Conservation (phyloP, 2,329 filamentous ascomycete genomes). For the Calonectria hongkongensis region DNA sequence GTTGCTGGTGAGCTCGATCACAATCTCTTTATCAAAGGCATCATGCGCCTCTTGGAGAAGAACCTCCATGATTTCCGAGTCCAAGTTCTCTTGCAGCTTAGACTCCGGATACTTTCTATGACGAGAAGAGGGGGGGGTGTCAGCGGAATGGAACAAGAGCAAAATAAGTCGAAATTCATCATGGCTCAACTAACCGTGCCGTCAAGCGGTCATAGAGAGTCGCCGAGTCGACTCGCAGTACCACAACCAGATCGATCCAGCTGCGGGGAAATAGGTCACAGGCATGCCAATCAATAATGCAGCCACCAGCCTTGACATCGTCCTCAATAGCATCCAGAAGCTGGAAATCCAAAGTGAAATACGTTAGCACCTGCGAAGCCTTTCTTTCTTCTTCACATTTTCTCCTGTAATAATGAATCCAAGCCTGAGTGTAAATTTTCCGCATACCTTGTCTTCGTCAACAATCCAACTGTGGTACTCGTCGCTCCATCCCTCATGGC, state of each 20-base stretch:
- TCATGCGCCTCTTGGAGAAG: conserved; percentile 92
- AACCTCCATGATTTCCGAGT: conserved; percentile 98
- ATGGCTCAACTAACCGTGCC: conserved; percentile 72
- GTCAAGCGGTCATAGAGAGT: conserved; percentile 89
- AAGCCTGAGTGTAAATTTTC: background rate
- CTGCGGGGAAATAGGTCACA: conserved; percentile 95
- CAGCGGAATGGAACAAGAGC: background rate
- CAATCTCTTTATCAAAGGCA: conserved; percentile 88
- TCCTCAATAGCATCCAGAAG: conserved; percentile 92
- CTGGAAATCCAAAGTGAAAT: conserved; percentile 61
- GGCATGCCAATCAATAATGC: conserved; percentile 97
- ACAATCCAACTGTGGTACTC: conserved; percentile 93
- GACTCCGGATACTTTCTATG: conserved; percentile 85
- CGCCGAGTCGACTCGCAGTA: conserved; percentile 87
- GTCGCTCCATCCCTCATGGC: conserved; percentile 91
- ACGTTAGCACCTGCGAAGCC: conserved; percentile 35
- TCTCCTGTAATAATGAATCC: background rate
- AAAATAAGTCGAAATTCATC: background rate
- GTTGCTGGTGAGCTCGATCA: conserved; percentile 92
- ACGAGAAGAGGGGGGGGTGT: background rate
- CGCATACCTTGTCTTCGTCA: conserved; percentile 92
- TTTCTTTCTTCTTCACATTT: background rate
- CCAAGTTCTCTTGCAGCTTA: conserved; percentile 96
- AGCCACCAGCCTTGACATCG: conserved; percentile 85
- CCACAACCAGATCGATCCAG: conserved; percentile 96